These are phyloP conservation scores for Kwoniella europaea DNA, from an alignment of 768 basidiomycete species.

Conservation along the genomic window DNA sequence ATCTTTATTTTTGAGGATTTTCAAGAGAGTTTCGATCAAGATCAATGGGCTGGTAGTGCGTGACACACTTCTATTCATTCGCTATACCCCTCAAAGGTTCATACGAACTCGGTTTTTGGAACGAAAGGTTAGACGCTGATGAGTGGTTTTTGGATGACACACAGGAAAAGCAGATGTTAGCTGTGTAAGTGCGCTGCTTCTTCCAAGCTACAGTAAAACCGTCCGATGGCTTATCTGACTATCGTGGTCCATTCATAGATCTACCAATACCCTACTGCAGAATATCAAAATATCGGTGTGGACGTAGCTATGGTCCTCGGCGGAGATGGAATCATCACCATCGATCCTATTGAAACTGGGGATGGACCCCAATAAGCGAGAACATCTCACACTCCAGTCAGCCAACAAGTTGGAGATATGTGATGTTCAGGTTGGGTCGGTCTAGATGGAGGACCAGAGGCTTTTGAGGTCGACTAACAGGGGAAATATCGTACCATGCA, in stretches of 20 bases:
- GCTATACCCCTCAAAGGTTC: background rate
- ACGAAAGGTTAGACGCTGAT: too few species aligned
- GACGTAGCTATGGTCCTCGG: constrained; percentile 20
- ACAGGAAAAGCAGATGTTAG: constrained; percentile 12
- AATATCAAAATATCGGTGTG: constrained; percentile 16
- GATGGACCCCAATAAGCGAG: background rate
- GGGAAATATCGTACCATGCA: too few species aligned
- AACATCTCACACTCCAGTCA: too few species aligned
- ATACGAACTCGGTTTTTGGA: too few species aligned
- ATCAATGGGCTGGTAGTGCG: constrained; percentile 10
- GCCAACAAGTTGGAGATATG: too few species aligned
- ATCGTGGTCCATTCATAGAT: background rate
- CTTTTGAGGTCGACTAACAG: too few species aligned
- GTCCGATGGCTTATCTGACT: too few species aligned
- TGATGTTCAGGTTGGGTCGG: too few species aligned
- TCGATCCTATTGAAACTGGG: constrained; percentile 14
- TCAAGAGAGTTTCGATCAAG: constrained; percentile 9
- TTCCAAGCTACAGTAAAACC: background rate
- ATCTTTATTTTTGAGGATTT: constrained; percentile 10
- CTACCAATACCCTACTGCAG: constrained; percentile 13
- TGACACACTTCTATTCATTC: background rate
- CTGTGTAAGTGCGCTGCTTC: constrained; percentile 2
- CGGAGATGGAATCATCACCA: constrained; percentile 9
- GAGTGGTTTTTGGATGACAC: background rate
- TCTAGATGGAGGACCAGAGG: too few species aligned